Conservation (phyloP, 306 rosid genomes). For the Malus asiatica region DNA sequence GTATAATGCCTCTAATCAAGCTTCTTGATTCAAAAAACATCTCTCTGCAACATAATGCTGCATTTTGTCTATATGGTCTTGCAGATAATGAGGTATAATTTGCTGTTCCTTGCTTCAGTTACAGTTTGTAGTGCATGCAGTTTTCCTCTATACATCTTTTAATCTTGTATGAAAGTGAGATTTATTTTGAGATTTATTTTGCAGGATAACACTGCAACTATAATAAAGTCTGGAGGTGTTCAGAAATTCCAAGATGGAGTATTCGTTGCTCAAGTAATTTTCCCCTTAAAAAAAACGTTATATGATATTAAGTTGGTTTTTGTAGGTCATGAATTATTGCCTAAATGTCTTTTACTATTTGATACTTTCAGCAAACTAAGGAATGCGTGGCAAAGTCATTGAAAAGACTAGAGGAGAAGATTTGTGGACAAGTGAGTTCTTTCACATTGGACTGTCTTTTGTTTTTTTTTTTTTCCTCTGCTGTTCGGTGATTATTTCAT, state of each 20-base stretch:
- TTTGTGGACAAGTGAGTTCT: slow-evolving; percentile 56
- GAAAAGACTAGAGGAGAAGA: slow-evolving; percentile 78
- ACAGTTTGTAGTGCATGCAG: not conserved
- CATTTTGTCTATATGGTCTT: slow-evolving; percentile 59
- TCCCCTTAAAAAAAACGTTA: not conserved
- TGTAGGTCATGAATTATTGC: not conserved
- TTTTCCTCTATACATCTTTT: not conserved
- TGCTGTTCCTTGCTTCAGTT: not conserved
- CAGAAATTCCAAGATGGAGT: slow-evolving; percentile 74
- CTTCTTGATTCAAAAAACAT: slow-evolving; percentile 43
- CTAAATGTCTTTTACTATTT: not conserved
- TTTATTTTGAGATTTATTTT: slow-evolving; percentile 6
- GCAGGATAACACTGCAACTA: slow-evolving; percentile 72
- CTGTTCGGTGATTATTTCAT: not conserved
- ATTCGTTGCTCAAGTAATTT: slow-evolving; percentile 67
- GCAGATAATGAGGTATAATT: slow-evolving; percentile 76
- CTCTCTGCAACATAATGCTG: slow-evolving; percentile 55
- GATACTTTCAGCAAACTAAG: slow-evolving; percentile 57
- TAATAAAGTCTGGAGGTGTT: slow-evolving; percentile 63
- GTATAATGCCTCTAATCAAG: slow-evolving; percentile 52
- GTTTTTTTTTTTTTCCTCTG: not conserved
- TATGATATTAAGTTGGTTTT: not conserved
- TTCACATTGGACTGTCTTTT: not conserved
- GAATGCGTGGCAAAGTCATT: slow-evolving; percentile 79
- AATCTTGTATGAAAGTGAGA: not conserved